These are phyloP conservation scores for Volutella citrinella DNA, from an alignment of 2,329 filamentous ascomycete genomes.

Conservation along the genomic window DNA sequence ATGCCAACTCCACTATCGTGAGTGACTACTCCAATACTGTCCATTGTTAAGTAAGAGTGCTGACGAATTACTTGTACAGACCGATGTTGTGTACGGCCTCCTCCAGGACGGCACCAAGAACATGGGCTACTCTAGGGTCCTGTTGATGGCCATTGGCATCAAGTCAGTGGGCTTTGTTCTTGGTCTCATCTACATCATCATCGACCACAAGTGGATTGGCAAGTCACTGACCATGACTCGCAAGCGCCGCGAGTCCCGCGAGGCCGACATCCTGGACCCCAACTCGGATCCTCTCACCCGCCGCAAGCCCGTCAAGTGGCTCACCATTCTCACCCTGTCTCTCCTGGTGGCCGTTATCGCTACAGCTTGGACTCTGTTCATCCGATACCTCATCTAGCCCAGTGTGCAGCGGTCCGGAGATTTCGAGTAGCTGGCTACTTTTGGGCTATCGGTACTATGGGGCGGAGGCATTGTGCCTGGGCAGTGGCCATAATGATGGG, in stretches of 20 bases:
- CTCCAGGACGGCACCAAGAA: constrained; percentile 18
- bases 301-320: constrained; percentile 10
- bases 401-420: too few relatives aligned
- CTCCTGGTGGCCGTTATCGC: constrained; percentile 15
- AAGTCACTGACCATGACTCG: constrained; percentile 20
- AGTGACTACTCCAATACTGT: too few relatives aligned
- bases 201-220: constrained; percentile 18
- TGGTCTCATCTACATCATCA: constrained; percentile 15
- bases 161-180: constrained; percentile 18
- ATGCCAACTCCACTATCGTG: constrained; percentile 21
- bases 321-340: constrained; percentile 10
- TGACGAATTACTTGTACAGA: constrained; percentile 10
- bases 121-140: constrained; percentile 16
- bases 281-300: constrained; percentile 16
- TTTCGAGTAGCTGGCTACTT: too few relatives aligned
- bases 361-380: constrained; percentile 15
- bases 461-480: too few relatives aligned
- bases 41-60: not conserved
- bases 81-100: constrained; percentile 22
- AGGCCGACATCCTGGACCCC: constrained; percentile 12
- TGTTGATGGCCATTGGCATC: constrained; percentile 14
- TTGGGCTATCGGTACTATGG: too few relatives aligned
- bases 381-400: constrained; percentile 20
- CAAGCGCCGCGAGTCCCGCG: constrained; percentile 12
- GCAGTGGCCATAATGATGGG: too few relatives aligned